These are phyloP conservation scores for Trichoderma harzianum DNA, from an alignment of 2,329 filamentous ascomycete genomes.

Conservation along the genomic window DNA sequence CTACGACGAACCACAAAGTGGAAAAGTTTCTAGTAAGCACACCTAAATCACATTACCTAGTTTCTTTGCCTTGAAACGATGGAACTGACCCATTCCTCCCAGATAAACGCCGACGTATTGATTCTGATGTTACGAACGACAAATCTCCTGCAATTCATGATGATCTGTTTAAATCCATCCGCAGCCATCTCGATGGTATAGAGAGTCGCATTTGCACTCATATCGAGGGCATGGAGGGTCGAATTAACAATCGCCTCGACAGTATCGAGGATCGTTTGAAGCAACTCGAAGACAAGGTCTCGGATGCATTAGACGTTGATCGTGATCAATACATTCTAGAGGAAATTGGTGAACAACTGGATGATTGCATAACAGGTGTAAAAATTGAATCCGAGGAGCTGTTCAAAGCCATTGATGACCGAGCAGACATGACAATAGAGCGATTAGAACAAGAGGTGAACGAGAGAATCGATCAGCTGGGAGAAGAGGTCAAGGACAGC, in stretches of 20 bases:
- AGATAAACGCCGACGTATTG: neutral
- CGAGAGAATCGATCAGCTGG: neutral
- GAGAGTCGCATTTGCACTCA: neutral
- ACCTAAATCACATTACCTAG: neutral
- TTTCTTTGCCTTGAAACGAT: neutral
- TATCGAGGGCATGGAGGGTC: neutral
- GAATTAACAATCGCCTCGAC: neutral
- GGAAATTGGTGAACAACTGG: neutral
- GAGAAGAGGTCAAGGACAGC: neutral
- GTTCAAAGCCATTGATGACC: neutral
- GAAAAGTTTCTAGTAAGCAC: neutral
- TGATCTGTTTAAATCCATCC: neutral
- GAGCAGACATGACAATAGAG: neutral
- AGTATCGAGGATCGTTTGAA: neutral
- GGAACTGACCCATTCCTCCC: no score
- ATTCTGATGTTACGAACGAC: neutral
- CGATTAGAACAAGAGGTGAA: neutral
- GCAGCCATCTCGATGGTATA: neutral
- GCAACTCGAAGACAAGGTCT: neutral
- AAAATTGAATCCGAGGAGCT: neutral
- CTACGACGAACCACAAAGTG: neutral
- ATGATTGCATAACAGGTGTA: neutral
- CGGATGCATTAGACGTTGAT: neutral
- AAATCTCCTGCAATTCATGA: neutral
- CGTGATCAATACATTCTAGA: neutral